Conservation (phyloP, 306 rosid genomes). For the Neltuma alba region DNA sequence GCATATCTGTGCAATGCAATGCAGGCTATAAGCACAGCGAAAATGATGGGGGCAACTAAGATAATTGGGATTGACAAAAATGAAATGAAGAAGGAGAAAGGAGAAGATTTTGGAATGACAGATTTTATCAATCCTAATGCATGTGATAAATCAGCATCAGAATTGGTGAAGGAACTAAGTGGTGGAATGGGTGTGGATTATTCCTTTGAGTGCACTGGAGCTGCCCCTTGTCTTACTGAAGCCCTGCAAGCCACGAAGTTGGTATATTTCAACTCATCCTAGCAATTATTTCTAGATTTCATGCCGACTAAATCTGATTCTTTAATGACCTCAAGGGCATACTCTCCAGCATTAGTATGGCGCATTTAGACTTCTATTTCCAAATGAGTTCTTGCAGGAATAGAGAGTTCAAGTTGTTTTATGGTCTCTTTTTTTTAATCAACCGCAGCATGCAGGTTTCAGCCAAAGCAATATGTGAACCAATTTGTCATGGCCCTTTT, state of each 20-base stretch:
- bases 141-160: conserved; percentile 38
- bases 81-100: conserved; percentile 42
- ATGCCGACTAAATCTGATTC: neutral
- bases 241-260: conserved; percentile 55
- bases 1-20: conserved; percentile 1
- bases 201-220: conserved; percentile 58
- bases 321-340: neutral
- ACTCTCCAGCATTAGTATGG: neutral
- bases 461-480: neutral
- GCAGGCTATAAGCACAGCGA: conserved; percentile 52
- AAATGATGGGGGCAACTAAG: conserved; percentile 44
- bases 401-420: neutral
- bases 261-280: conserved; percentile 27
- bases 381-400: neutral
- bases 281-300: neutral
- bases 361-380: neutral
- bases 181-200: conserved; percentile 68
- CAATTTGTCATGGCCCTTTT: neutral
- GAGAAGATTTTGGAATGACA: conserved; percentile 55
- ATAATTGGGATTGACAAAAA: conserved; percentile 62
- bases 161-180: conserved; percentile 43
- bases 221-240: conserved; percentile 39
- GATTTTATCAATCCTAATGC: conserved; percentile 46
- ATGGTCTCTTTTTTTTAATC: neutral
- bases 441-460: neutral